A percentile compares a stretch with the other conserved stretches of the same genome.
Evolutionary conservation across 768 basidiomycete genomes (phyloP).

Genomic region (Boletus edulis): DNA sequence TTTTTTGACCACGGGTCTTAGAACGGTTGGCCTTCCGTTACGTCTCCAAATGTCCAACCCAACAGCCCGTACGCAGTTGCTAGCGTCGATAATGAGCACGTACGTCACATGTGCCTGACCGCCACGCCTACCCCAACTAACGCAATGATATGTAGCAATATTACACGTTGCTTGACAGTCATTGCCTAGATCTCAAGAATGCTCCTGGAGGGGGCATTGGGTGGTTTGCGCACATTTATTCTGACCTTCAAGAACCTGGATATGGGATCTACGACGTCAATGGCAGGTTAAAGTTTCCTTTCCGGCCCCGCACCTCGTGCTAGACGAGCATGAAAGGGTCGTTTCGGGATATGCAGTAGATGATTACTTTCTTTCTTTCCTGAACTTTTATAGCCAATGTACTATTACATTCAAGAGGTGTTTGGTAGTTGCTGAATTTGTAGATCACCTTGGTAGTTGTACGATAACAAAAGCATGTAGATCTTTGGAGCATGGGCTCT

Average conservation of each 20-base stretch:
- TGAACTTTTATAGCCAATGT: not conserved
- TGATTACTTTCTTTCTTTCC: not conserved
- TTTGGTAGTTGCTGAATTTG: no score
- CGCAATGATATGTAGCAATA: slow-evolving; percentile 40
- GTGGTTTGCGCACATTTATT: slow-evolving; percentile 83
- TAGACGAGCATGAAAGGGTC: slow-evolving; percentile 24
- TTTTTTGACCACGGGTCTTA: slow-evolving; percentile 23
- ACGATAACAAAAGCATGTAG: no score
- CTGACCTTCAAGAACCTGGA: slow-evolving; percentile 61
- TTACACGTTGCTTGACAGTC: slow-evolving; percentile 57
- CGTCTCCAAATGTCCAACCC: slow-evolving; percentile 58
- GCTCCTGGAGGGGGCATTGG: slow-evolving; percentile 63
- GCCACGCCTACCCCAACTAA: not conserved
- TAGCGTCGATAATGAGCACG: slow-evolving; percentile 59
- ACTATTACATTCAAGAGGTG: not conserved
- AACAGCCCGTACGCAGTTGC: slow-evolving; percentile 64
- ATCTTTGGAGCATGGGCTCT: no score
- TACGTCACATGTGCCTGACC: slow-evolving; percentile 27
- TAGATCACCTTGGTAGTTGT: no score
- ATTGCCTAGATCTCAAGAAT: slow-evolving; percentile 61
- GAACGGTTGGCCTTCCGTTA: slow-evolving; percentile 79
- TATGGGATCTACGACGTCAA: slow-evolving; percentile 62
- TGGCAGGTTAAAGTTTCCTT: slow-evolving; percentile 58
- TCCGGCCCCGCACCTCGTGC: slow-evolving; percentile 60
- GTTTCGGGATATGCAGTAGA: not conserved